Conservation (phyloP, 2,329 filamentous ascomycete genomes). For the Blastomyces silverae region DNA sequence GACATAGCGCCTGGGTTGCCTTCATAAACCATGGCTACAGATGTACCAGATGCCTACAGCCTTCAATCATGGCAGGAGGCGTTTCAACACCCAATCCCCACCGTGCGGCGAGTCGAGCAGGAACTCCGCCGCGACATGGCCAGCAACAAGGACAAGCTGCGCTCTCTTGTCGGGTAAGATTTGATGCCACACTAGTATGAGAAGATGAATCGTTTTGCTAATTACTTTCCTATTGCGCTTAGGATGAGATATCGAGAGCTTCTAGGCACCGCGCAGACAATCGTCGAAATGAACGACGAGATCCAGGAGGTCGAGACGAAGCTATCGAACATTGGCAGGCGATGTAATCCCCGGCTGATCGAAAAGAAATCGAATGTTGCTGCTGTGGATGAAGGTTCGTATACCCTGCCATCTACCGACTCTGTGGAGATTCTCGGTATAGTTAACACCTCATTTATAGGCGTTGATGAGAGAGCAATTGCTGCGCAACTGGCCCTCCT, state of each 20-base stretch:
- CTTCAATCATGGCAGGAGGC: conserved; percentile 60
- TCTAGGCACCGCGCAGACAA: conserved; percentile 86
- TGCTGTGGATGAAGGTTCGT: conserved; percentile 29
- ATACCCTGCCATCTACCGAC: conserved; percentile 12
- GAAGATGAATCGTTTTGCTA: conserved; percentile 6
- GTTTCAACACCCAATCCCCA: conserved; percentile 58
- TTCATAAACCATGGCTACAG: conserved; percentile 43
- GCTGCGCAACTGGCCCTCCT: conserved; percentile 54
- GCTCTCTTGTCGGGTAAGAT: conserved; percentile 58
- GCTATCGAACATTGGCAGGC: conserved; percentile 64
- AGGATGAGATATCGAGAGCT: conserved; percentile 75
- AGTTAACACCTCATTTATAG: conserved; percentile 28
- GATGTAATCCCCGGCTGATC: conserved; percentile 67
- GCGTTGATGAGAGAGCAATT: conserved; percentile 37
- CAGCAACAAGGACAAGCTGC: conserved; percentile 59
- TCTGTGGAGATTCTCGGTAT: background rate
- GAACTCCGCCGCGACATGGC: conserved; percentile 57
- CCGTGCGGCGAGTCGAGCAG: conserved; percentile 56
- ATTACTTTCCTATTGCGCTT: conserved; percentile 15
- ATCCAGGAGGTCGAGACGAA: conserved; percentile 67
- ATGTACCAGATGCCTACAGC: conserved; percentile 51
- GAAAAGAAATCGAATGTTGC: conserved; percentile 53
- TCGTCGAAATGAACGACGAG: conserved; percentile 77
- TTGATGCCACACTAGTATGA: conserved; percentile 2
- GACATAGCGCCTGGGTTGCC: background rate